A percentile compares a stretch with the other conserved stretches of the same genome.
Evolutionary conservation across 1,284 basidiomycete genomes (phyloP).

Genomic region (Puccinia polysora): DNA sequence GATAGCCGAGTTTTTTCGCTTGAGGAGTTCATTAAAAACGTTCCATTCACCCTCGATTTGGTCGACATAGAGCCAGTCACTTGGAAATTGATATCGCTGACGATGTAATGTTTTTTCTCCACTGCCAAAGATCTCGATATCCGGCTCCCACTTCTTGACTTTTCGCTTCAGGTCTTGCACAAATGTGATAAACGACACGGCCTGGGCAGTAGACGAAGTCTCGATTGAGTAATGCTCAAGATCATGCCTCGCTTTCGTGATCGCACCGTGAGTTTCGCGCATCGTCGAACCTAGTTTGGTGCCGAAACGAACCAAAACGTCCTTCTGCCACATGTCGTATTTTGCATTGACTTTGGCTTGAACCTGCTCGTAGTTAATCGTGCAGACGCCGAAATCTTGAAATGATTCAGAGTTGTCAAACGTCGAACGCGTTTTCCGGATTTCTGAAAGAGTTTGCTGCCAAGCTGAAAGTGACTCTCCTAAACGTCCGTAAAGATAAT

Average conservation of each 20-base stretch:
- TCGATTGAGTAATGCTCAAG: slow-evolving; percentile 71
- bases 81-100: slow-evolving; percentile 90
- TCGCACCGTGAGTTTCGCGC: slow-evolving; percentile 90
- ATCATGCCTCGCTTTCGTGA: slow-evolving; percentile 85
- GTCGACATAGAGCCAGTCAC: slow-evolving; percentile 97
- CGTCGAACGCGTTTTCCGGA: slow-evolving; percentile 89
- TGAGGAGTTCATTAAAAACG: slow-evolving; percentile 94
- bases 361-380: slow-evolving; percentile 96
- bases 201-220: slow-evolving; percentile 72
- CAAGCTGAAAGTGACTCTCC: slow-evolving; percentile 66
- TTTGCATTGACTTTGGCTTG: slow-evolving; percentile 96
- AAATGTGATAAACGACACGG: slow-evolving; percentile 97
- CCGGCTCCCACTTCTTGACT: slow-evolving; percentile 91
- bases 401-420: slow-evolving; percentile 95
- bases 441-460: slow-evolving; percentile 89
- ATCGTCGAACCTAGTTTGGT: slow-evolving; percentile 84
- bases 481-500: slow-evolving; percentile 88
- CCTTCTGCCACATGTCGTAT: slow-evolving; percentile 95
- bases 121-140: slow-evolving; percentile 85
- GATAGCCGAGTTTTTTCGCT: slow-evolving; percentile 95
- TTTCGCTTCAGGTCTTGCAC: slow-evolving; percentile 97
- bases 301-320: slow-evolving; percentile 86
- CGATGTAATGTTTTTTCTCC: slow-evolving; percentile 96
- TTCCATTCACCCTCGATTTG: slow-evolving; percentile 97
- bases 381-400: slow-evolving; percentile 76